Evolutionary conservation across 371 early-diverging fungal genomes (phyloP).

Genomic region (Choanephora cucurbitarum): DNA sequence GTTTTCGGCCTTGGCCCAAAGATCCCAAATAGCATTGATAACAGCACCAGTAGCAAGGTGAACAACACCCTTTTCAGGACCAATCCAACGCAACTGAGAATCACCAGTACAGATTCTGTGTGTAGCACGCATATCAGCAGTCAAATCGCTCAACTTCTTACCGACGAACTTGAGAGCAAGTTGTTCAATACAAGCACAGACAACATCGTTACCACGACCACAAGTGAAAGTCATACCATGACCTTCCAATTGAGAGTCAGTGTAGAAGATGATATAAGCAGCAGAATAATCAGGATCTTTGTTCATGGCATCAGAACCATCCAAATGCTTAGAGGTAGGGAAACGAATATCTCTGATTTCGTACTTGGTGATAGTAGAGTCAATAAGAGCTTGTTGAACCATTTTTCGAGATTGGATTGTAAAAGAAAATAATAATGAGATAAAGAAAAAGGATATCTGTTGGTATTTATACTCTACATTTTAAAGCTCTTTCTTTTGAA

Average conservation of each 20-base stretch:
- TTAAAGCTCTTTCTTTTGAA: neutral
- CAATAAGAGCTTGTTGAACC: constrained; percentile 11
- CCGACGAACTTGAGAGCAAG: constrained; percentile 46
- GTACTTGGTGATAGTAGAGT: constrained; percentile 41
- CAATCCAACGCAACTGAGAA: constrained; percentile 55
- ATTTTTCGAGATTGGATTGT: constrained; percentile 4
- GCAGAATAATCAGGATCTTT: constrained; percentile 59
- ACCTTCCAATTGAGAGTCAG: constrained; percentile 37
- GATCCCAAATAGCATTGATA: constrained; percentile 59
- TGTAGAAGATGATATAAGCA: constrained; percentile 53
- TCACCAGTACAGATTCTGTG: constrained; percentile 54
- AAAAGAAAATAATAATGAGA: neutral
- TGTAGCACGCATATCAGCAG: constrained; percentile 47
- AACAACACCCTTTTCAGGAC: constrained; percentile 56
- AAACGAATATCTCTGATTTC: constrained; percentile 55
- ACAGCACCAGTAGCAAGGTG: constrained; percentile 58
- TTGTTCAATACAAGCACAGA: constrained; percentile 45
- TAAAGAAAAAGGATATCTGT: neutral
- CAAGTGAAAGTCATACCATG: constrained; percentile 57
- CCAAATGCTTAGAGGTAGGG: constrained; percentile 47
- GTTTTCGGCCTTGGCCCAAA: constrained; percentile 55
- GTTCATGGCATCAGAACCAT: constrained; percentile 60
- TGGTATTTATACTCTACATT: neutral
- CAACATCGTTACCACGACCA: constrained; percentile 53
- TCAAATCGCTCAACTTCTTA: constrained; percentile 33